These are phyloP conservation scores for Cardamine chenopodiifolia DNA, from an alignment of 345 rosid genomes.

Conservation along the genomic window DNA sequence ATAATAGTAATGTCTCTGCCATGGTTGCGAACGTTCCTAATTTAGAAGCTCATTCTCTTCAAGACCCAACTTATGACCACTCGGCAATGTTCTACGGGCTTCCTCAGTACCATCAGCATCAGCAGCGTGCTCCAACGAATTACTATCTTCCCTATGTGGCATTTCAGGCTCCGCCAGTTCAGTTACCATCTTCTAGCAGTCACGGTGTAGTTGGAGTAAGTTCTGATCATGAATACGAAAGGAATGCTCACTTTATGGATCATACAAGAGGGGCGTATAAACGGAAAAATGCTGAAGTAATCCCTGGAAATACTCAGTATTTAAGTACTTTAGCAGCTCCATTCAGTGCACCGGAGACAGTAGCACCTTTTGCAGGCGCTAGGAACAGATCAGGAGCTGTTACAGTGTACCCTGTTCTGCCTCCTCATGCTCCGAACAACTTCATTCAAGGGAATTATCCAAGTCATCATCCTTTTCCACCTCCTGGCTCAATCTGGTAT, in stretches of 20 bases:
- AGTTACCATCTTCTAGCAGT: constrained; percentile 62
- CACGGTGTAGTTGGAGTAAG: constrained; percentile 57
- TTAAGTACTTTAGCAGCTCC: constrained; percentile 61
- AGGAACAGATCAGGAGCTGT: constrained; percentile 61
- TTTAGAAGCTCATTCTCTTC: constrained; percentile 55
- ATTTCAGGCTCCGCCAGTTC: constrained; percentile 55
- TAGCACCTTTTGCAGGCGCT: constrained; percentile 50
- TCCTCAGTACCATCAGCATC: constrained; percentile 58
- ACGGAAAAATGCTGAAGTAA: constrained; percentile 64
- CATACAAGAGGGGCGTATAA: constrained; percentile 59
- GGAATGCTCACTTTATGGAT: constrained; percentile 60
- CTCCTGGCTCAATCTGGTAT: constrained; percentile 48
- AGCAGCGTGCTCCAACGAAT: constrained; percentile 52
- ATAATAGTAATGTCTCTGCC: constrained; percentile 48
- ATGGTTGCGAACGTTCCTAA: constrained; percentile 50
- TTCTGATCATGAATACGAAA: constrained; percentile 57
- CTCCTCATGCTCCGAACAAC: constrained; percentile 51
- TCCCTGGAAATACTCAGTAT: constrained; percentile 43
- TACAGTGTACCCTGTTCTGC: constrained; percentile 59
- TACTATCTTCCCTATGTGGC: constrained; percentile 59
- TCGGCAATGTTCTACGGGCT: constrained; percentile 55
- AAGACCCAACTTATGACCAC: constrained; percentile 53
- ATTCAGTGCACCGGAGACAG: constrained; percentile 32
- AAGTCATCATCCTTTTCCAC: constrained; percentile 60
- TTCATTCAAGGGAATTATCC: constrained; percentile 63